Evolutionary conservation across 441 rosid species (phyloP).

Genomic region (Isatis lusitanica): DNA sequence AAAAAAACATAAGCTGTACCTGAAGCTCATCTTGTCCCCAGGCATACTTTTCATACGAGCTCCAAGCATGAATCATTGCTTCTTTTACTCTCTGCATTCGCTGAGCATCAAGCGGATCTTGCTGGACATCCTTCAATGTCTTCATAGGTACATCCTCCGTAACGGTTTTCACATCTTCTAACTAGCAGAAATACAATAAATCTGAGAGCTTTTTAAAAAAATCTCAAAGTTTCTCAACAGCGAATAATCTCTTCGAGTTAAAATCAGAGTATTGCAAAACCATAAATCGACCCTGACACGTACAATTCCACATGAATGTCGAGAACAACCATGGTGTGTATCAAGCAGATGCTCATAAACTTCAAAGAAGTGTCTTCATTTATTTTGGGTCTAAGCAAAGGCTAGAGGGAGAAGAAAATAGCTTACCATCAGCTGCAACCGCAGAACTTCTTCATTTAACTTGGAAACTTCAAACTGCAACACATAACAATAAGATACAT

Average conservation of each 20-base stretch:
- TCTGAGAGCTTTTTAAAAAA: background rate
- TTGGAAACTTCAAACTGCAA: conserved; percentile 73
- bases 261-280: no score
- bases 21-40: conserved; percentile 99
- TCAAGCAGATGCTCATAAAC: no score
- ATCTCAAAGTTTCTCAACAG: background rate
- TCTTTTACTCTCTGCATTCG: conserved; percentile 91
- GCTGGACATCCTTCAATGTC: conserved; percentile 31
- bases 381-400: background rate
- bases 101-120: conserved; percentile 58
- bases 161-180: conserved; percentile 32
- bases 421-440: conserved; percentile 48
- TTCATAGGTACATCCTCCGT: conserved; percentile 24
- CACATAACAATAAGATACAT: conserved; percentile 6
- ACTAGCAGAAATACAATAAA: conserved; percentile 14
- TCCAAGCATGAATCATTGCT: conserved; percentile 99
- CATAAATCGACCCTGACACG: no score
- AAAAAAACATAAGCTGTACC: conserved; percentile 39
- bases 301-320: no score
- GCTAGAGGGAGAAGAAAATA: no score
- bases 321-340: no score
- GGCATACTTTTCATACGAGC: conserved; percentile 88
- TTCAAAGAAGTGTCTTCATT: no score
- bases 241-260: background rate
- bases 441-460: conserved; percentile 55